Evolutionary conservation across 2,329 filamentous ascomycete genomes (phyloP), one percentile per base, ranked within the genome.

Genomic region (Capronia coronata): DNA sequence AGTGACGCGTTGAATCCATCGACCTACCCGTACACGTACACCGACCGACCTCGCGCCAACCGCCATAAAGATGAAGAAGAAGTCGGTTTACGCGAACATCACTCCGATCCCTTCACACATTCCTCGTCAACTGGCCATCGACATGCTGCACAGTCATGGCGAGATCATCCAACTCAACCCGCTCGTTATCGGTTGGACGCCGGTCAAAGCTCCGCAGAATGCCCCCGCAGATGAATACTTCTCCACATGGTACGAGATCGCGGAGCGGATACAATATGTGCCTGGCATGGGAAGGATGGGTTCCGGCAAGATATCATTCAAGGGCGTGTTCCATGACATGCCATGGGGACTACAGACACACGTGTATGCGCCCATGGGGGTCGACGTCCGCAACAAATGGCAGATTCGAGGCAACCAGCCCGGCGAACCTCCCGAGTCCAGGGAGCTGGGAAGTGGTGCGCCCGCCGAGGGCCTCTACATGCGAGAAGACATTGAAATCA

Each of bases 151-250:
- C 66, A 77, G 84, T 66, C 87, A 94, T 68, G 66, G 75, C 43
- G 82, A 83, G 60, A 93, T 95, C 82, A 94, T 94, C 62, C 84
- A 90, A 63, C 73, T 94, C 47, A 94, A 94, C 67, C 88, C 88
- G 1, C 75, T 94, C 35, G 84, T 94, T 45, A 80, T 84, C 54
- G 81, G 84, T 51, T 78, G 86, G 52, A 77, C 82, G 58, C 74
- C 74, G 29, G 86, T 87, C 66, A 75, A 78, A 40, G 75, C 86
- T 1, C 87, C 87, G 0, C 63, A 75, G 19, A 77, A 82, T 63
- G 82, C 84, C 8, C 73, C 78, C 0, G 70, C 79, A 10, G 86
- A 93, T 58, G 88, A 94, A 70, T 78, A 75, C 54, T 72, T 79
- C 56, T 85, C 82, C 58, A 72, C 72, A 10, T 95, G 89, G 89